Evolutionary conservation across 108 stramenopile genomes (phyloP).

Genomic region (Skeletonema potamos): DNA sequence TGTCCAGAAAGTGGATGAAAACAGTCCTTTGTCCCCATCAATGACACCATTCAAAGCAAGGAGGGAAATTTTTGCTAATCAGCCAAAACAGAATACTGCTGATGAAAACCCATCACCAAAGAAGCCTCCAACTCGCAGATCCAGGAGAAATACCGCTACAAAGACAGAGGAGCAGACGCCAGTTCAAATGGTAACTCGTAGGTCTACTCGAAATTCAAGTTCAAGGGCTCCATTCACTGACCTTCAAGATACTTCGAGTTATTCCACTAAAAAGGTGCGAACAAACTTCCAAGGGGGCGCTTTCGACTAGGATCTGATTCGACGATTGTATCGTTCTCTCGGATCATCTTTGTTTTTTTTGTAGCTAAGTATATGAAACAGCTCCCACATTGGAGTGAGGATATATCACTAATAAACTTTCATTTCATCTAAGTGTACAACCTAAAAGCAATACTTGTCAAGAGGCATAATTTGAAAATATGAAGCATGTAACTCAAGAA

Average conservation of each 20-base stretch:
- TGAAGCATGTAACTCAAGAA: not conserved
- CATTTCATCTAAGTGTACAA: not conserved
- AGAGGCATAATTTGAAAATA: no score
- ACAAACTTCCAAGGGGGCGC: not conserved
- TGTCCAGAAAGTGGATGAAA: not conserved
- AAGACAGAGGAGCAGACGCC: not conserved
- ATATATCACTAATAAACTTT: not conserved
- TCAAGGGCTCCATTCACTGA: not conserved
- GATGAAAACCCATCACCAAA: not conserved
- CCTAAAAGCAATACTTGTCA: no score
- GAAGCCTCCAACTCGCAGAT: not conserved
- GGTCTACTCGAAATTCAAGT: not conserved
- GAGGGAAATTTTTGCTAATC: not conserved
- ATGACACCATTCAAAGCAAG: conserved; percentile 12
- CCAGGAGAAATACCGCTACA: not conserved
- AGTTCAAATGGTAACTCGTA: not conserved
- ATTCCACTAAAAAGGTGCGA: not conserved
- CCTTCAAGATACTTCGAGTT: not conserved
- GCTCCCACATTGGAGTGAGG: no score
- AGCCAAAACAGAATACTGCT: not conserved
- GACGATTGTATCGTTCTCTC: not conserved
- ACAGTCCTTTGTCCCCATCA: conserved; percentile 5
- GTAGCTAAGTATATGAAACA: no score
- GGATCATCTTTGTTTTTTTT: not conserved
- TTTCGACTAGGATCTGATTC: not conserved